Conservation (phyloP, 139 green algal species). For the Edaphochlamys debaryana region DNA sequence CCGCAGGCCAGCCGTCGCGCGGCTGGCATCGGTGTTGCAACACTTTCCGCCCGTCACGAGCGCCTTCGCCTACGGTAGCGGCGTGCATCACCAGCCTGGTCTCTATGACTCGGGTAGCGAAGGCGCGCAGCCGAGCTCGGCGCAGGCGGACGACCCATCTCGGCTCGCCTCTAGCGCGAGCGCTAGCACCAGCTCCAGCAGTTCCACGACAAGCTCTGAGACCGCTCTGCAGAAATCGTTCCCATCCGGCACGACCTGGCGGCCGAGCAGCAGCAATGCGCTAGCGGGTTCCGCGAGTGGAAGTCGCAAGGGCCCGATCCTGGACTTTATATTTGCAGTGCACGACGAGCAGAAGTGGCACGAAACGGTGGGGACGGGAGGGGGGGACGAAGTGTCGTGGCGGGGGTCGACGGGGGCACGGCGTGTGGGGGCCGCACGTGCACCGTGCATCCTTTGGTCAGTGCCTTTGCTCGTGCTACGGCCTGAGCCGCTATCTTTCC, state of each 20-base stretch:
- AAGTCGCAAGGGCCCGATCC: conserved; percentile 60
- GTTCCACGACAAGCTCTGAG: not conserved
- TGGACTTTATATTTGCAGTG: conserved; percentile 90
- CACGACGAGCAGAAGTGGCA: conserved; percentile 78
- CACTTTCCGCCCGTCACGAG: conserved; percentile 75
- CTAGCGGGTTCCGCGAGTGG: not conserved
- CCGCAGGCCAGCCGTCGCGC: not conserved
- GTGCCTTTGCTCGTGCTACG: not conserved
- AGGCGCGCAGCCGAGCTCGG: not conserved
- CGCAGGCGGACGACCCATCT: not conserved
- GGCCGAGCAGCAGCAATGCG: too few relatives aligned
- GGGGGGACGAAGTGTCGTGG: too few relatives aligned
- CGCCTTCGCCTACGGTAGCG: conserved; percentile 93
- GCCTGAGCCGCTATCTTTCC: not conserved
- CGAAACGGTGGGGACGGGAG: not conserved
- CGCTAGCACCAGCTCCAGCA: not conserved
- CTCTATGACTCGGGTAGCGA: conserved; percentile 72
- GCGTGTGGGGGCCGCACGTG: too few relatives aligned
- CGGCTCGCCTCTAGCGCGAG: not conserved
- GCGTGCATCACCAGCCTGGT: conserved; percentile 81
- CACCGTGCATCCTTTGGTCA: too few relatives aligned
- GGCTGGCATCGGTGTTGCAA: not conserved
- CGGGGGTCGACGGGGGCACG: too few relatives aligned
- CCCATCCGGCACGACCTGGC: too few relatives aligned
- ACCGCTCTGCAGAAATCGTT: too few relatives aligned